Evolutionary conservation across 1,284 basidiomycete species (phyloP).

Genomic region (Flammula alnicola): DNA sequence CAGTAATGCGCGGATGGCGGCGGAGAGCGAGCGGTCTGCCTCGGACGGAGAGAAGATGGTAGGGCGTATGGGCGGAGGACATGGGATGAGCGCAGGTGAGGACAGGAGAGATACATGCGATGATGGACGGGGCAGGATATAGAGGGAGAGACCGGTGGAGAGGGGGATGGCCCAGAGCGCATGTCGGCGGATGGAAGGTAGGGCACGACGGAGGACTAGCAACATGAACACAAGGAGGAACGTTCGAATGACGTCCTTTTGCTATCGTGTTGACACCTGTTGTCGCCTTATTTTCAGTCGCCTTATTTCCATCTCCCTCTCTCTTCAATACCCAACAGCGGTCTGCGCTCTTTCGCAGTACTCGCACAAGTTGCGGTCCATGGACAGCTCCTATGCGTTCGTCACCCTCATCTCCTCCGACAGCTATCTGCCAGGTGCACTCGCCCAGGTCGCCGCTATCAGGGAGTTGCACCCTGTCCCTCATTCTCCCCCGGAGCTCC

Average conservation of each 20-base stretch:
- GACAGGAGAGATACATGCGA: slow-evolving; percentile 55
- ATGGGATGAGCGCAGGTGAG: slow-evolving; percentile 69
- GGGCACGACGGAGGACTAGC: slow-evolving; percentile 3
- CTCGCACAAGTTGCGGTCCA: too few relatives aligned
- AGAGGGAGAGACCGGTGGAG: slow-evolving; percentile 56
- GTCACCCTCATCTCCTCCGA: slow-evolving; percentile 91
- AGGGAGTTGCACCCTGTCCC: slow-evolving; percentile 74
- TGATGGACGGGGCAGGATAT: slow-evolving; percentile 38
- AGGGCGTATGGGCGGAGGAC: slow-evolving; percentile 41
- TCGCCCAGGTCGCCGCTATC: slow-evolving; percentile 85
- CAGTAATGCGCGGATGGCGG: slow-evolving; percentile 50
- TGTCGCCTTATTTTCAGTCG: slow-evolving; percentile 22
- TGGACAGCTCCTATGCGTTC: slow-evolving; percentile 84
- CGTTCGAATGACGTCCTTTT: too few relatives aligned
- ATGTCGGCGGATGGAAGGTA: slow-evolving; percentile 35
- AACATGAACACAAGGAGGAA: slow-evolving; percentile 17
- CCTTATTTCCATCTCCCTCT: slow-evolving; percentile 3
- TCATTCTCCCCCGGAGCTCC: slow-evolving; percentile 56
- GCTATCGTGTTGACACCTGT: slow-evolving; percentile 28
- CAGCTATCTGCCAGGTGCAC: slow-evolving; percentile 90
- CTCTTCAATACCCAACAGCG: slow-evolving; percentile 8
- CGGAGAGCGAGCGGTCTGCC: slow-evolving; percentile 48
- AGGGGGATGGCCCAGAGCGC: slow-evolving; percentile 60
- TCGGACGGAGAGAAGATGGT: slow-evolving; percentile 69
- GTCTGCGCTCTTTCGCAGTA: slow-evolving; percentile 25